Evolutionary conservation across 441 rosid genomes (phyloP), one percentile per base, ranked within the genome.

Genomic region (Pelargonium australe): DNA sequence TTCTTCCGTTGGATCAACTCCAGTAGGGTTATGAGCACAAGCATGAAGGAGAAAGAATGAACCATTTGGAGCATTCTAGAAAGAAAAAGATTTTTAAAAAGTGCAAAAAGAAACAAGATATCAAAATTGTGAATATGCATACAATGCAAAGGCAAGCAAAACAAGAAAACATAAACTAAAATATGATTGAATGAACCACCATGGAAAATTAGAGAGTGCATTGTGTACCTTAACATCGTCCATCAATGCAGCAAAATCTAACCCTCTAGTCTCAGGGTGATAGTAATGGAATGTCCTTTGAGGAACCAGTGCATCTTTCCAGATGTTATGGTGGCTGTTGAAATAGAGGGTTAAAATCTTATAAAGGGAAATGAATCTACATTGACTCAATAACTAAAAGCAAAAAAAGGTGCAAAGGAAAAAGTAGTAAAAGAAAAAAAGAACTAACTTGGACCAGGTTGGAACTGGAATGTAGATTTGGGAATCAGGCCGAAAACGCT

Each of bases 21-120:
- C 98, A 44, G 97, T 94, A 72, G 98, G 98, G 77, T 94, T 92
- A 80, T 88, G 95, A 68, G 98, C 98, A 81, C 98, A 91, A n/a
- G 98, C 96, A 78, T 94, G 98, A 65, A 94, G 92, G 23, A 94
- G 82, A 80, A 94, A 89, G 91, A 94, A 87, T 17, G 98, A 94
- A 19, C 97, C 95, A 74, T 85, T 82, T 8, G 93, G 97, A 66
- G 96, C 98, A 86, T 89, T 91, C 96, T 91, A 72, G 66, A 70
- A 45, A 23, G 74, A 73, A 49, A 44, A 13, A 73, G n/a, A 68
- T 19, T 13, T 2, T 65, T 9, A 4, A 7, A 20, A 25, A 40
- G 7, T n/a, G 10, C 40, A 19, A 45, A 45, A 63, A n/a, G 16
- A 11, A 19, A 4, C 17, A 11, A 34, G 55, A 28, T 12, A 10